Percentiles rank a stretch among this genome's conserved stretches.
These are phyloP conservation scores for Gautieria morchelliformis DNA, from an alignment of 768 basidiomycete species.

Conservation along the genomic window DNA sequence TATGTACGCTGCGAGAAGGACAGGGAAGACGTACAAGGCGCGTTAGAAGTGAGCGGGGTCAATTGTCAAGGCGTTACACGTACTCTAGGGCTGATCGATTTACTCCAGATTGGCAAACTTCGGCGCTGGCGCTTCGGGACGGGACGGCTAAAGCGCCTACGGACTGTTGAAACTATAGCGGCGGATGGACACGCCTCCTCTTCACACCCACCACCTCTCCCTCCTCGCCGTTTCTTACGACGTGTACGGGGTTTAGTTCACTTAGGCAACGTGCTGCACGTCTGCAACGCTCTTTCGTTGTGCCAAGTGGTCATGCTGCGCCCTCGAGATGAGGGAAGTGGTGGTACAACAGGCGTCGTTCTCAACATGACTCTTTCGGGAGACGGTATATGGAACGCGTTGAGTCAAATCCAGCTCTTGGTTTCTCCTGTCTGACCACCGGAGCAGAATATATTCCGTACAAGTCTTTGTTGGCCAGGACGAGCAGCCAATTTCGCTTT, in stretches of 20 bases:
- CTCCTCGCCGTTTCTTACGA: not conserved
- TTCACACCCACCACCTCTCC: not conserved
- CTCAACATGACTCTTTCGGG: conserved; percentile 48
- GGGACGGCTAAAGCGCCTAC: not conserved
- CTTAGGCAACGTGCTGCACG: not conserved
- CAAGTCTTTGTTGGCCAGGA: conserved; percentile 42
- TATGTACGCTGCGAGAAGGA: too few relatives aligned
- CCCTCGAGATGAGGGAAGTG: conserved; percentile 31
- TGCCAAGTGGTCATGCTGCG: not conserved
- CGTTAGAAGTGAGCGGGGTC: too few relatives aligned
- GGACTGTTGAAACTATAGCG: not conserved
- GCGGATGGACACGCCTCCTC: not conserved
- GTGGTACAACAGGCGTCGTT: conserved; percentile 46
- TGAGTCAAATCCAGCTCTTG: conserved; percentile 22
- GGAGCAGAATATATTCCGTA: conserved; percentile 53
- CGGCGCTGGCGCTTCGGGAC: not conserved
- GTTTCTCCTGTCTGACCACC: not conserved
- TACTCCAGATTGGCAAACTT: not conserved
- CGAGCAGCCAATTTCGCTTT: conserved; percentile 46
- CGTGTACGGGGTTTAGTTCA: too few relatives aligned
- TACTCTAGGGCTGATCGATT: not conserved
- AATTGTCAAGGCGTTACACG: too few relatives aligned
- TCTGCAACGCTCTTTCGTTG: not conserved
- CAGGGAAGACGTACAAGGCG: too few relatives aligned
- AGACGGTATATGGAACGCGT: conserved; percentile 49